Evolutionary conservation across 1,284 basidiomycete species (phyloP).

Genomic region (Phenoliferia sp.): DNA sequence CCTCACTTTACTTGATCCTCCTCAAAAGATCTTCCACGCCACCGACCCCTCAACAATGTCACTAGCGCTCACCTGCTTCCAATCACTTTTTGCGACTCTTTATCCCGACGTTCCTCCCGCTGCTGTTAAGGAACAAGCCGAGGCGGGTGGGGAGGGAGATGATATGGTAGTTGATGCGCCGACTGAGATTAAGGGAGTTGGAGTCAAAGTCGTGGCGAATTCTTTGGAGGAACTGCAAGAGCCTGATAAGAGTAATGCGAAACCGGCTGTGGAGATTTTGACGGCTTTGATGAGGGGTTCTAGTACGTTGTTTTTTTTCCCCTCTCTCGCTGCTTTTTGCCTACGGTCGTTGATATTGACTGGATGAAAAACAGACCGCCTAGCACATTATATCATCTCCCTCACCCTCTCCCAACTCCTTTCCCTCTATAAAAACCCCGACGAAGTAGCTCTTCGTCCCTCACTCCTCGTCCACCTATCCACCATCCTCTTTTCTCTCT

Average conservation of each 20-base stretch:
- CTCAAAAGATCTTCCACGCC: slow-evolving; percentile 84
- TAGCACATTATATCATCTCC: slow-evolving; percentile 62
- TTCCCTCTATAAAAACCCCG: slow-evolving; percentile 67
- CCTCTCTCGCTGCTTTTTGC: slow-evolving; percentile 21
- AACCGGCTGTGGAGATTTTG: slow-evolving; percentile 73
- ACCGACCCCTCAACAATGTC: slow-evolving; percentile 67
- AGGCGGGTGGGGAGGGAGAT: slow-evolving; percentile 32
- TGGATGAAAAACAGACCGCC: slow-evolving; percentile 52
- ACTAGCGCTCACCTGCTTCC: slow-evolving; percentile 64
- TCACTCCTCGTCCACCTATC: slow-evolving; percentile 53
- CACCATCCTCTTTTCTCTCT: slow-evolving; percentile 22
- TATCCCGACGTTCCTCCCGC: slow-evolving; percentile 45
- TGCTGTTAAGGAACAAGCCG: neutral
- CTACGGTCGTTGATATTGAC: slow-evolving; percentile 8
- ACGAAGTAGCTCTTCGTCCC: slow-evolving; percentile 67
- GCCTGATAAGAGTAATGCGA: slow-evolving; percentile 85
- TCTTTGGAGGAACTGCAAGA: slow-evolving; percentile 72
- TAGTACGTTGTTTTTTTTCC: neutral
- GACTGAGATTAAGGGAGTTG: slow-evolving; percentile 57
- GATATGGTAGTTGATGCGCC: slow-evolving; percentile 32
- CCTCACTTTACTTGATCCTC: slow-evolving; percentile 81
- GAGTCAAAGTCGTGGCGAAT: slow-evolving; percentile 69
- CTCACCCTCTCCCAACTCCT: slow-evolving; percentile 68
- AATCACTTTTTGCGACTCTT: slow-evolving; percentile 66
- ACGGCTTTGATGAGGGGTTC: slow-evolving; percentile 56